Evolutionary conservation across 306 rosid species (phyloP).

Genomic region (Crataegus laevigata): DNA sequence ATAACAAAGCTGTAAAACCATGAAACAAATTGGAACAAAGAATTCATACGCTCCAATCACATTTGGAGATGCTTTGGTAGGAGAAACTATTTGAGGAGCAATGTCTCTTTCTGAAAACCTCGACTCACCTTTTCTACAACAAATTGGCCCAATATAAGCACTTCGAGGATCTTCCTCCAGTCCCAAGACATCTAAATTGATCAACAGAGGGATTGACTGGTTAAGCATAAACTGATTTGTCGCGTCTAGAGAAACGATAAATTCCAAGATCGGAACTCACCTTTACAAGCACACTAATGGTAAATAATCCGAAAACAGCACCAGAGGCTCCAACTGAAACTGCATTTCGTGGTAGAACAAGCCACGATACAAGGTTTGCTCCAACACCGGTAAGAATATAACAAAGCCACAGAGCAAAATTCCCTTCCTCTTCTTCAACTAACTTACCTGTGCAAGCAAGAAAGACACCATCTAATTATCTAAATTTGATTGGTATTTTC

Average conservation of each 20-base stretch:
- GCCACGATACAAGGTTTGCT: constrained; percentile 92
- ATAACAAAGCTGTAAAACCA: neutral
- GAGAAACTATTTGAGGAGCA: neutral
- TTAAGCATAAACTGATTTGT: neutral
- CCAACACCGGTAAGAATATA: constrained; percentile 89
- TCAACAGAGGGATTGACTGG: neutral
- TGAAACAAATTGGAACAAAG: neutral
- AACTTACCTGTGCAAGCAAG: constrained; percentile 60
- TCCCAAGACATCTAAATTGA: constrained; percentile 85
- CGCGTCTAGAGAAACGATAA: neutral
- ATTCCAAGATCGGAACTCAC: constrained; percentile 25
- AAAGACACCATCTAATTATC: neutral
- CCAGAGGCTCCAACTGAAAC: constrained; percentile 98
- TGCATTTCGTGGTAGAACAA: constrained; percentile 79
- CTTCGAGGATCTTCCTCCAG: constrained; percentile 99
- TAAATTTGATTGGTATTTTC: neutral
- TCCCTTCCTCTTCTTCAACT: constrained; percentile 99
- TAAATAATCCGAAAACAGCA: constrained; percentile 89
- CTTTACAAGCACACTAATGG: constrained; percentile 89
- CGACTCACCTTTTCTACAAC: constrained; percentile 73
- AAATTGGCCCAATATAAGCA: constrained; percentile 92
- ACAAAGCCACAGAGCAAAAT: constrained; percentile 80
- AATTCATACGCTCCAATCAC: neutral
- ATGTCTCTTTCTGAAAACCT: neutral
- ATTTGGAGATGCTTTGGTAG: neutral